Evolutionary conservation across 2,329 filamentous ascomycete species (phyloP).

Genomic region (Coniochaeta hoffmannii): DNA sequence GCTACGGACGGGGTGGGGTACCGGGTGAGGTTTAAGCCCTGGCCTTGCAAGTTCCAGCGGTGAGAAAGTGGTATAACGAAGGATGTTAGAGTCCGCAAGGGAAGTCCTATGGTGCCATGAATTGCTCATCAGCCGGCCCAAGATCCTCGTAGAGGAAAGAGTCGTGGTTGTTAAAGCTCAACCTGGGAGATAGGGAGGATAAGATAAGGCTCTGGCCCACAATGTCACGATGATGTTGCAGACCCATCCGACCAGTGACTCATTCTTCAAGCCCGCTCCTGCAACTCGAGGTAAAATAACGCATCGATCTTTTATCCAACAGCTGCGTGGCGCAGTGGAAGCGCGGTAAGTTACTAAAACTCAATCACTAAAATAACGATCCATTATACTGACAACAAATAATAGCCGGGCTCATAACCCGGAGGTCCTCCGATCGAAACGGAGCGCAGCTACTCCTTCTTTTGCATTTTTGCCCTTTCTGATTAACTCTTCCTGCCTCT

Average conservation of each 20-base stretch:
- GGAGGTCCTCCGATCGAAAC: slow-evolving; percentile 2
- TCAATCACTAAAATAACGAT: not conserved
- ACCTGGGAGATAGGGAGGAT: too few relatives aligned
- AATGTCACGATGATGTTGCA: not conserved
- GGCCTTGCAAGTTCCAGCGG: too few relatives aligned
- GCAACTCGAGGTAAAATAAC: not conserved
- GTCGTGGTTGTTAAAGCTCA: too few relatives aligned
- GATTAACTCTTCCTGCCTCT: not conserved
- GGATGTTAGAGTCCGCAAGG: too few relatives aligned
- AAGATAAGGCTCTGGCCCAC: not conserved
- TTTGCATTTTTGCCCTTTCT: not conserved
- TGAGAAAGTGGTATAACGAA: too few relatives aligned
- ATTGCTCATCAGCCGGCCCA: too few relatives aligned
- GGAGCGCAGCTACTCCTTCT: slow-evolving; percentile 1
- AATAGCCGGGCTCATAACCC: slow-evolving; percentile 2
- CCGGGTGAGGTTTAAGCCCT: too few relatives aligned
- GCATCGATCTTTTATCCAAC: not conserved
- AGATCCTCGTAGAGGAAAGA: too few relatives aligned
- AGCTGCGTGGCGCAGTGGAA: slow-evolving; percentile 2
- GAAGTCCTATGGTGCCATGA: too few relatives aligned
- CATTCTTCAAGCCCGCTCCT: not conserved
- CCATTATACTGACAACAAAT: not conserved
- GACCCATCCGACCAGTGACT: not conserved
- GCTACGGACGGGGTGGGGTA: too few relatives aligned
- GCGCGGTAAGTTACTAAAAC: not conserved